These are phyloP conservation scores for Apiotrichum porosum DNA, from an alignment of 1,284 basidiomycete genomes.

Conservation along the genomic window DNA sequence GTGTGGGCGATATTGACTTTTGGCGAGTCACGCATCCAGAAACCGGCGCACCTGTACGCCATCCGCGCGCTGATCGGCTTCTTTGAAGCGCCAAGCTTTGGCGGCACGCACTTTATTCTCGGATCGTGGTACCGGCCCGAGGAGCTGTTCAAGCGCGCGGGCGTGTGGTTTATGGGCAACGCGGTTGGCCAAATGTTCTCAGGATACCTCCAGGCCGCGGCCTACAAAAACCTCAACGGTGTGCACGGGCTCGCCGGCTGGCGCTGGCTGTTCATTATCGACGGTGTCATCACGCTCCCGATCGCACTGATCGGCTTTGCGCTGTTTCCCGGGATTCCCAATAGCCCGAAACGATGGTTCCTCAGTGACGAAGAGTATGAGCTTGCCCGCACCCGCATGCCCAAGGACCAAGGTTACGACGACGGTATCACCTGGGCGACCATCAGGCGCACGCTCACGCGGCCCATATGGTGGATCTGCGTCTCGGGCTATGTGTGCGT, in stretches of 20 bases:
- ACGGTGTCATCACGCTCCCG: conserved; percentile 36
- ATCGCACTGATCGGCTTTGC: too few species aligned
- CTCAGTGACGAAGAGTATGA: too few species aligned
- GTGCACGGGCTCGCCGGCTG: conserved; percentile 41
- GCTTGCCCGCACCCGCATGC: too few species aligned
- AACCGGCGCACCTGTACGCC: conserved; percentile 20
- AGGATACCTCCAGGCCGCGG: conserved; percentile 26
- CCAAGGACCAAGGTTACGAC: too few species aligned
- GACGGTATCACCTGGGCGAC: too few species aligned
- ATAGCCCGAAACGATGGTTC: too few species aligned
- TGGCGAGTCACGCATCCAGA: too few species aligned
- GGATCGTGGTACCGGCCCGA: conserved; percentile 21
- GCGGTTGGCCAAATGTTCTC: conserved; percentile 23
- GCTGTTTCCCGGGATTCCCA: too few species aligned
- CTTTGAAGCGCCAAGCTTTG: conserved; percentile 27
- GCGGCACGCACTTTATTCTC: conserved; percentile 26
- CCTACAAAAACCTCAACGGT: conserved; percentile 44
- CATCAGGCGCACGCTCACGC: too few species aligned
- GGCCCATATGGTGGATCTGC: too few species aligned
- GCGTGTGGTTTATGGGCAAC: conserved; percentile 28
- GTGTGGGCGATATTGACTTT: too few species aligned
- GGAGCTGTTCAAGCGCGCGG: conserved; percentile 26
- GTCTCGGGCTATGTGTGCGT: too few species aligned
- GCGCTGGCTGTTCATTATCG: conserved; percentile 47
- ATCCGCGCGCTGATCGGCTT: conserved; percentile 26